A percentile compares a stretch with the other conserved stretches of the same genome.
These are phyloP conservation scores for Fraxinus angustifolia DNA, from an alignment of 305 asterid genomes.

Conservation along the genomic window DNA sequence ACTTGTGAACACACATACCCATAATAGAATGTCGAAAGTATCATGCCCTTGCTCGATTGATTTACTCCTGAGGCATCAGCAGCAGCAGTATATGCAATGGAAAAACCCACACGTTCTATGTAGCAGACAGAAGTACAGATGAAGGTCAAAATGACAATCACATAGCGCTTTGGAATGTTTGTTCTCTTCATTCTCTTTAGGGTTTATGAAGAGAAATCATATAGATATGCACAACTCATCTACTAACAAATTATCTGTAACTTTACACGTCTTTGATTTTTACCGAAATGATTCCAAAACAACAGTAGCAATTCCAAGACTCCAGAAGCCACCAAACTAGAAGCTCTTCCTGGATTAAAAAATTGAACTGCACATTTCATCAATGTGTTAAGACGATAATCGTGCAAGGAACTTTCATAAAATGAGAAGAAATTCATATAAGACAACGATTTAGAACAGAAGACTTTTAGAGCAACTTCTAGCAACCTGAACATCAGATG, in stretches of 20 bases:
- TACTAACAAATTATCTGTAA: neutral
- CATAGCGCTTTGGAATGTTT: conserved; percentile 65
- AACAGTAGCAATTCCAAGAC: neutral
- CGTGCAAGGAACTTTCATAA: neutral
- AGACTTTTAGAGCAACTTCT: neutral
- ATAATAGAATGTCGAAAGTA: conserved; percentile 83
- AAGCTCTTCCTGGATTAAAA: conserved; percentile 28
- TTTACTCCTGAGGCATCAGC: conserved; percentile 89
- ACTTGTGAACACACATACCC: conserved; percentile 96
- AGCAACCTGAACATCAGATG: neutral
- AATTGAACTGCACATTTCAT: neutral
- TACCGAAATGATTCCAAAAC: neutral
- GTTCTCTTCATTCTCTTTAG: conserved; percentile 55
- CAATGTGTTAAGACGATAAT: neutral
- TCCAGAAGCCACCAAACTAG: conserved; percentile 18
- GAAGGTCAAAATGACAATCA: conserved; percentile 72
- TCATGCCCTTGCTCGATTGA: conserved; percentile 85
- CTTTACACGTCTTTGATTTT: neutral
- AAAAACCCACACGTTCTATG: conserved; percentile 92
- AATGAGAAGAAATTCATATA: neutral
- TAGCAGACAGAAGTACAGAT: conserved; percentile 93
- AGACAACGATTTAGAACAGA: neutral
- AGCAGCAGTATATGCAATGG: conserved; percentile 88
- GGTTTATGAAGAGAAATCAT: conserved; percentile 22
- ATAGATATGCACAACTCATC: neutral